Conservation (phyloP, 768 basidiomycete genomes). For the Podaxis sp. region DNA sequence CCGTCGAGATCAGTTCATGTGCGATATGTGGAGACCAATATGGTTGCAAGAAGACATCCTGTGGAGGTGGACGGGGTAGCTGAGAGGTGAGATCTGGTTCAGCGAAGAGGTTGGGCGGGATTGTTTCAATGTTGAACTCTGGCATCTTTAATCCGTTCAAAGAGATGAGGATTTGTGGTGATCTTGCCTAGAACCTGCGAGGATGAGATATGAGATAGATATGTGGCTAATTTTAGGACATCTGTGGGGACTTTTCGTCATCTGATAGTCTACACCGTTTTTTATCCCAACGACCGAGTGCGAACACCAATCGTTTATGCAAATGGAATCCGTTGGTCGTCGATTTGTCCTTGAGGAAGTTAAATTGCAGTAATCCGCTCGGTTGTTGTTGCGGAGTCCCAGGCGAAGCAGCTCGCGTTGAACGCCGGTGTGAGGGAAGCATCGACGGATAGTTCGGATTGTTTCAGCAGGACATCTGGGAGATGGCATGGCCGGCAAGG, state of each 20-base stretch:
- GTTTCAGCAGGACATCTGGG: too few relatives aligned
- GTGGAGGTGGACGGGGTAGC: constrained; percentile 16
- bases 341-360: too few relatives aligned
- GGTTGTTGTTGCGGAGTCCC: too few relatives aligned
- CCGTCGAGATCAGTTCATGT: constrained; percentile 42
- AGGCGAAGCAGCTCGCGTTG: too few relatives aligned
- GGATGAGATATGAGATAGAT: background rate
- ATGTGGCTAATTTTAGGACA: background rate
- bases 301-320: background rate
- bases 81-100: constrained; percentile 26
- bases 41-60: constrained; percentile 35
- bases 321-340: too few relatives aligned
- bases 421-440: too few relatives aligned
- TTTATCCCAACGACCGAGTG: background rate
- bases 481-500: too few relatives aligned
- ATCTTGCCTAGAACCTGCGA: background rate
- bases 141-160: constrained; percentile 15
- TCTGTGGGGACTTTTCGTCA: background rate
- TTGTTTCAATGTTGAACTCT: constrained; percentile 20
- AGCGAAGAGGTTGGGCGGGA: constrained; percentile 30
- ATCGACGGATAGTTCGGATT: too few relatives aligned
- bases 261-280: background rate
- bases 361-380: too few relatives aligned
- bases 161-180: background rate
- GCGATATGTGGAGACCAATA: constrained; percentile 41